Percentiles rank a stretch among this genome's conserved stretches.
phyloP scores from a whole-genome alignment of 208 protist genomes.

The Trypanosoma cruzi region DNA sequence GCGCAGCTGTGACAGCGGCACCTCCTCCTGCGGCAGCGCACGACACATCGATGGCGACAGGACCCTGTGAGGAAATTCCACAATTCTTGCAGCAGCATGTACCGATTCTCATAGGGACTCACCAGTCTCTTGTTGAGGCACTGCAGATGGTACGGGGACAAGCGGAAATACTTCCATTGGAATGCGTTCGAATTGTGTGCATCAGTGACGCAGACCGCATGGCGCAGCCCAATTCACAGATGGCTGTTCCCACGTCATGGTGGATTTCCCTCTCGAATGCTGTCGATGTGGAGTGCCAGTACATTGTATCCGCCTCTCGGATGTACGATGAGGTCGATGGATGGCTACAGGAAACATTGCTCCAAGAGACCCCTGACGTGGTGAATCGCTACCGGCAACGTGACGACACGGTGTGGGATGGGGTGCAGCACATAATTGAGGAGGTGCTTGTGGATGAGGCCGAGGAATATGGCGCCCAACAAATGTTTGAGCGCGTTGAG shows the following conservation, averaged over 20 bases:
- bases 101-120: constrained; percentile 56
- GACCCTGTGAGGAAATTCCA: constrained; percentile 29
- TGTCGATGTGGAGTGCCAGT: constrained; percentile 85
- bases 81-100: constrained; percentile 39
- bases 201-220: constrained; percentile 49
- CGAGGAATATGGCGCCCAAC: constrained; percentile 35
- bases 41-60: not conserved
- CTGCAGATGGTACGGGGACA: constrained; percentile 33
- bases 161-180: constrained; percentile 50
- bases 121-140: constrained; percentile 39
- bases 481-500: constrained; percentile 29
- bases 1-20: not conserved
- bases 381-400: constrained; percentile 34
- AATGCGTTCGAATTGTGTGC: constrained; percentile 55
- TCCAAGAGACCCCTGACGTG: constrained; percentile 32
- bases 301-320: constrained; percentile 47
- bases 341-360: constrained; percentile 44
- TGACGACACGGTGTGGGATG: constrained; percentile 29
- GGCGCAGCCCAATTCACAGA: constrained; percentile 43
- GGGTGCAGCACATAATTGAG: constrained; percentile 15
- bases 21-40: not conserved
- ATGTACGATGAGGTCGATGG: constrained; percentile 36
- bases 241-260: constrained; percentile 30
- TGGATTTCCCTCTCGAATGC: constrained; percentile 70
- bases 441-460: constrained; percentile 31